These are phyloP conservation scores for Ganoderma meredithae DNA, from an alignment of 1,284 basidiomycete genomes.

Conservation along the genomic window DNA sequence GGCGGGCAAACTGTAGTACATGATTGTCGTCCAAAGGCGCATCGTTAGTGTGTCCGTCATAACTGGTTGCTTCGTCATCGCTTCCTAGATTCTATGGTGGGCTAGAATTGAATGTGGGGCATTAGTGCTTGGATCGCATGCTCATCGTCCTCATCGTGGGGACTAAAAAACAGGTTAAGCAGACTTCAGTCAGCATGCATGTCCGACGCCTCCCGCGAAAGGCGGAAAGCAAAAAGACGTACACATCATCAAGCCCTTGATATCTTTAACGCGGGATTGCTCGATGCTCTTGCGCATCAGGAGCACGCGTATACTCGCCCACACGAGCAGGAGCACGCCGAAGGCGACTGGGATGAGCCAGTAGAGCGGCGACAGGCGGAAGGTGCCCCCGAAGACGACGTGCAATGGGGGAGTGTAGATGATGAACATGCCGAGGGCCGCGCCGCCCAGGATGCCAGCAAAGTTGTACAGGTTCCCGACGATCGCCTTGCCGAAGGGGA, in stretches of 20 bases:
- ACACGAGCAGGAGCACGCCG: constrained; percentile 63
- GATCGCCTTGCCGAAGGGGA: constrained; percentile 65
- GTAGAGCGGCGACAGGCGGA: constrained; percentile 65
- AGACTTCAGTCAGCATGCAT: neutral
- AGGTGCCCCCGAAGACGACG: constrained; percentile 69
- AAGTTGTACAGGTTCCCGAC: constrained; percentile 73
- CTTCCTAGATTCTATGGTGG: neutral
- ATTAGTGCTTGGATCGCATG: constrained; percentile 54
- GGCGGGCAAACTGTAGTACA: neutral
- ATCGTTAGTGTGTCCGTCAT: neutral
- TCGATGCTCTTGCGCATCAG: constrained; percentile 63
- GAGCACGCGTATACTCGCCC: constrained; percentile 66
- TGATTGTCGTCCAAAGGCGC: neutral
- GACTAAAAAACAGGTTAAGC: constrained; percentile 46
- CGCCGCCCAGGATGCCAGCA: constrained; percentile 66
- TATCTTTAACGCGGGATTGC: constrained; percentile 65
- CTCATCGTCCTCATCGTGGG: constrained; percentile 74
- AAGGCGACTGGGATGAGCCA: constrained; percentile 73
- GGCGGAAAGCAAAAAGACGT: constrained; percentile 40
- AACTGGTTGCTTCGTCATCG: neutral
- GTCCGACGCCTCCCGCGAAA: too few species aligned
- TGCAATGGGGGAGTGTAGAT: constrained; percentile 74
- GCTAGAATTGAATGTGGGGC: neutral
- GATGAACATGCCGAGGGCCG: constrained; percentile 70
- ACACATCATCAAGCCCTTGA: constrained; percentile 76